phyloP scores from a whole-genome alignment of 2,329 filamentous ascomycete species.

The Sporothrix pseudoabietina region DNA sequence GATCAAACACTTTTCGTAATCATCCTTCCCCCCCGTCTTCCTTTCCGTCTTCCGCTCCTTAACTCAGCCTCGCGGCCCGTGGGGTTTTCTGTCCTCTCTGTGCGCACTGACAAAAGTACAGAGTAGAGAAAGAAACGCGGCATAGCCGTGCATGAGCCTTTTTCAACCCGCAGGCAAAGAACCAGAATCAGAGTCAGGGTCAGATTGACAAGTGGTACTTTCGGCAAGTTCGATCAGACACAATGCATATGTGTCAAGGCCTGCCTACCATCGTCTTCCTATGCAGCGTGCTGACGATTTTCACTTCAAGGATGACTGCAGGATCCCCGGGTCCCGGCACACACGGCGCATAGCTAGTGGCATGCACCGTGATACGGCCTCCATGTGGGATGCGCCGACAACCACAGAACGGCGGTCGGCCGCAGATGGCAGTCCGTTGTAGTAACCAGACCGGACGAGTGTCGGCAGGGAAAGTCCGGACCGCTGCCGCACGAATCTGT shows the following conservation, averaged over 20 bases:
- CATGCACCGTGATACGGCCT: not conserved
- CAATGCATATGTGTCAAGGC: not conserved
- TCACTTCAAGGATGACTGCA: not conserved
- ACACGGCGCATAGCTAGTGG: not conserved
- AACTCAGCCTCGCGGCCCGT: conserved; percentile 8
- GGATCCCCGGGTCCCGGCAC: not conserved
- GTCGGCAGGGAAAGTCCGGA: not conserved
- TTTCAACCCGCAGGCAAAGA: not conserved
- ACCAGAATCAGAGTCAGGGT: not conserved
- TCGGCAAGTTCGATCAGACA: not conserved
- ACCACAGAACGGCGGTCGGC: not conserved
- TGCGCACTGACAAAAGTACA: not conserved
- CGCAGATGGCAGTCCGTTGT: not conserved
- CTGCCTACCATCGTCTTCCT: not conserved
- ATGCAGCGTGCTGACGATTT: not conserved
- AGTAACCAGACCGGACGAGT: not conserved
- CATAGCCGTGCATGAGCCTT: conserved; percentile 2
- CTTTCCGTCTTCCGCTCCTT: not conserved
- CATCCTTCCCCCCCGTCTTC: not conserved
- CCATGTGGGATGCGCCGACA: too few relatives aligned
- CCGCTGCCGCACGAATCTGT: too few relatives aligned
- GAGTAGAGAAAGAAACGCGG: not conserved
- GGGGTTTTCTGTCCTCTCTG: not conserved
- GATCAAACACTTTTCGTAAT: conserved; percentile 14
- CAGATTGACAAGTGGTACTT: not conserved